Conservation (phyloP, 2,329 filamentous ascomycete species). For the Colletotrichum sansevieriae region DNA sequence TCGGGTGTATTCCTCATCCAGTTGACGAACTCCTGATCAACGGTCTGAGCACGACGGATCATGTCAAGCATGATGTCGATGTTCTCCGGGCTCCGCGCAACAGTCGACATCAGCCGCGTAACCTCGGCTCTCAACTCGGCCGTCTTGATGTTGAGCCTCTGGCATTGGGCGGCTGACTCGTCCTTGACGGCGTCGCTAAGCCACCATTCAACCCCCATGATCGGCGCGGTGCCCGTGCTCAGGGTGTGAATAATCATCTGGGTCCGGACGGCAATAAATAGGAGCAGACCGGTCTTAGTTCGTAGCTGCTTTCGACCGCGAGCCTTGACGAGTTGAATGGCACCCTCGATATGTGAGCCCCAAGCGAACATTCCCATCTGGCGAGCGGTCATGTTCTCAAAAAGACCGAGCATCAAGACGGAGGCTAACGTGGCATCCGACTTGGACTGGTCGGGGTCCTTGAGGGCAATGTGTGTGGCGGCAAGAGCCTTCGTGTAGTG, state of each 20-base stretch:
- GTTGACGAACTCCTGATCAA: conserved; percentile 64
- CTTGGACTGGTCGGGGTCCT: conserved; percentile 61
- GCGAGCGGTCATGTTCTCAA: conserved; percentile 60
- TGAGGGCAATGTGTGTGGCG: conserved; percentile 65
- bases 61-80: conserved; percentile 64
- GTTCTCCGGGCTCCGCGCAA: conserved; percentile 62
- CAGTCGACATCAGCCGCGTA: conserved; percentile 61
- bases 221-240: conserved; percentile 63
- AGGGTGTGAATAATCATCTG: conserved; percentile 73
- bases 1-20: conserved; percentile 67
- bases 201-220: conserved; percentile 72
- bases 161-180: conserved; percentile 60
- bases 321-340: conserved; percentile 71
- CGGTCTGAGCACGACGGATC: conserved; percentile 63
- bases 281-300: conserved; percentile 64
- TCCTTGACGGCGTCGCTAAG: conserved; percentile 65
- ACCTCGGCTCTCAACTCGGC: conserved; percentile 69
- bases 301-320: conserved; percentile 68
- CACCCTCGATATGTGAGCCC: conserved; percentile 74
- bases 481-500: conserved; percentile 69
- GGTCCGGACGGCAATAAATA: conserved; percentile 71
- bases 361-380: conserved; percentile 58
- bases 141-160: conserved; percentile 66
- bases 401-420: conserved; percentile 71
- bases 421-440: conserved; percentile 71